These are phyloP conservation scores for Zasmidium cellare DNA, from an alignment of 2,329 filamentous ascomycete species.

Conservation along the genomic window DNA sequence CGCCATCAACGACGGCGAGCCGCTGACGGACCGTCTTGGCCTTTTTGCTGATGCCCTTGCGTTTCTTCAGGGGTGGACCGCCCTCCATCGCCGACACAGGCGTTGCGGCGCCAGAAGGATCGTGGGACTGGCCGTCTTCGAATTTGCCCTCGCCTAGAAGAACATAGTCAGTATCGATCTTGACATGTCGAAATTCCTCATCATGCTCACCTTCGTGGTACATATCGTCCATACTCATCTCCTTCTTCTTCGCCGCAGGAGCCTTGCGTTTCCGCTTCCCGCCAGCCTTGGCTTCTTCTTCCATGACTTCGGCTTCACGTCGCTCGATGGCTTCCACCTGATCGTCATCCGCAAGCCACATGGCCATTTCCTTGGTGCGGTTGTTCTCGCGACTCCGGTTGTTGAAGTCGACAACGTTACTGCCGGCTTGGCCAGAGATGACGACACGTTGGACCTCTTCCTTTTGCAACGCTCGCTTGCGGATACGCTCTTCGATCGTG, in stretches of 20 bases:
- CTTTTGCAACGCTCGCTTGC: slow-evolving; percentile 94
- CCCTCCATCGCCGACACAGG: slow-evolving; percentile 59
- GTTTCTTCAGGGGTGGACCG: slow-evolving; percentile 55
- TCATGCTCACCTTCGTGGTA: slow-evolving; percentile 82
- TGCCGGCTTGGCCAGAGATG: slow-evolving; percentile 82
- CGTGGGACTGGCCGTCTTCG: slow-evolving; percentile 81
- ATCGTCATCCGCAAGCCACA: slow-evolving; percentile 98
- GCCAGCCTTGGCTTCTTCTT: slow-evolving; percentile 61
- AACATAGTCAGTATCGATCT: slow-evolving; percentile 12
- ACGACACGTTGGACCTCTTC: slow-evolving; percentile 98
- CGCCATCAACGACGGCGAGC: slow-evolving; percentile 50
- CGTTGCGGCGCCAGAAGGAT: slow-evolving; percentile 82
- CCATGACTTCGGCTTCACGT: slow-evolving; percentile 81
- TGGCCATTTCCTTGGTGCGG: slow-evolving; percentile 94
- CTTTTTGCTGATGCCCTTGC: slow-evolving; percentile 52
- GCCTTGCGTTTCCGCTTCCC: slow-evolving; percentile 51
- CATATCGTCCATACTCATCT: slow-evolving; percentile 84
- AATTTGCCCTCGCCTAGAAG: slow-evolving; percentile 87
- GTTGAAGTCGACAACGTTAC: slow-evolving; percentile 82
- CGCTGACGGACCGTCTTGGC: slow-evolving; percentile 53
- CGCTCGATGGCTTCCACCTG: slow-evolving; percentile 92
- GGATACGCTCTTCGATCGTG: slow-evolving; percentile 96
- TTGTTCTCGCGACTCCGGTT: slow-evolving; percentile 85
- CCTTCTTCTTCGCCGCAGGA: slow-evolving; percentile 58
- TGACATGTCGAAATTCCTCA: not conserved